Conservation (phyloP, 306 rosid species). For the Cucurbita moschata region DNA sequence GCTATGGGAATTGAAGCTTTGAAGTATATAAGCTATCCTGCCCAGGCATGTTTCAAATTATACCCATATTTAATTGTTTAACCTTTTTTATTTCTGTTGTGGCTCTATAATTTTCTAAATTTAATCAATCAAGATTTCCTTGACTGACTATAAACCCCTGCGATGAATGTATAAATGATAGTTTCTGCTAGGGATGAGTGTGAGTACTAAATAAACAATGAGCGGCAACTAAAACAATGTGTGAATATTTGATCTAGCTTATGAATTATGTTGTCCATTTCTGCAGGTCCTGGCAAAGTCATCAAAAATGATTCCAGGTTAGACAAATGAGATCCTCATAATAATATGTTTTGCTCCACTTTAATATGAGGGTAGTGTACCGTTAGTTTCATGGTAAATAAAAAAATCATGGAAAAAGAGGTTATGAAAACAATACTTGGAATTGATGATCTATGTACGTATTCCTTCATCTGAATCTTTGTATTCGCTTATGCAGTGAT, state of each 20-base stretch:
- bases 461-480: background rate
- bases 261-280: conserved; percentile 2
- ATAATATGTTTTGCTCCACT: background rate
- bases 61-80: background rate
- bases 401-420: background rate
- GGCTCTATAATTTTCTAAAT: background rate
- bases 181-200: background rate
- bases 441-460: background rate
- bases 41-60: conserved; percentile 44
- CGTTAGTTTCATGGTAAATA: background rate
- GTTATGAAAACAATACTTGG: background rate
- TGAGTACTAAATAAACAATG: background rate
- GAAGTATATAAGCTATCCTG: conserved; percentile 94
- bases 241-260: background rate
- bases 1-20: conserved; percentile 99
- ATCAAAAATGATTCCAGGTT: conserved; percentile 98
- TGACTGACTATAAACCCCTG: background rate
- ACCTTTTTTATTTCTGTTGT: background rate
- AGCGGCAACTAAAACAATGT: background rate
- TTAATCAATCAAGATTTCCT: background rate
- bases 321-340: conserved; percentile 8
- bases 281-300: conserved; percentile 95
- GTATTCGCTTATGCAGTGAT: conserved; percentile 52
- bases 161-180: background rate
- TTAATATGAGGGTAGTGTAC: background rate